Conservation (phyloP, 2,329 filamentous ascomycete species). For the Penicillium frequentans region DNA sequence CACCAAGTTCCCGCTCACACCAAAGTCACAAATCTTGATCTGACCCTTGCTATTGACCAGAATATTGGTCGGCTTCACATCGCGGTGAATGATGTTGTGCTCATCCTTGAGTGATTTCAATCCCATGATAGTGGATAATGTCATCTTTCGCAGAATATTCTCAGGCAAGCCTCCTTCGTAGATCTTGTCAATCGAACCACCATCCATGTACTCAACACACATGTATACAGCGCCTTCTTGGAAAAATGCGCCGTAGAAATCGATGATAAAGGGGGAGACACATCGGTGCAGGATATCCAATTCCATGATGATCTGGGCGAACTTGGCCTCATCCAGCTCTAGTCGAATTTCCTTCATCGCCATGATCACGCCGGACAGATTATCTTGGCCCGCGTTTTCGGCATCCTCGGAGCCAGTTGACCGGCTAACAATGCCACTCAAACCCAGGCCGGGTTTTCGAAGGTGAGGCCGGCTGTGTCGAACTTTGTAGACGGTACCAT, state of each 20-base stretch:
- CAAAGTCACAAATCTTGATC: slow-evolving; percentile 98
- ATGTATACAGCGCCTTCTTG: slow-evolving; percentile 99
- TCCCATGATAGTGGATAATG: slow-evolving; percentile 84
- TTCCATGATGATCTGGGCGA: slow-evolving; percentile 96
- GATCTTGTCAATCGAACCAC: slow-evolving; percentile 93
- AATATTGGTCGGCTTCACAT: slow-evolving; percentile 99
- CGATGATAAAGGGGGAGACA: slow-evolving; percentile 92
- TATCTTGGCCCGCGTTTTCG: slow-evolving; percentile 21
- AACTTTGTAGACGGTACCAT: slow-evolving; percentile 97
- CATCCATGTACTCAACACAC: slow-evolving; percentile 99
- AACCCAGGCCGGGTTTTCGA: slow-evolving; percentile 59
- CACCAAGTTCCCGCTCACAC: slow-evolving; percentile 92
- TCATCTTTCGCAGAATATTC: slow-evolving; percentile 83
- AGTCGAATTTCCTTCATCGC: slow-evolving; percentile 99
- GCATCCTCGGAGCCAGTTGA: slow-evolving; percentile 17
- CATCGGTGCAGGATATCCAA: slow-evolving; percentile 94
- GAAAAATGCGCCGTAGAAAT: slow-evolving; percentile 98
- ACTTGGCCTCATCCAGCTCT: slow-evolving; percentile 94
- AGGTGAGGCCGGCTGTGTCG: slow-evolving; percentile 73
- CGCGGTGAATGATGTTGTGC: slow-evolving; percentile 98
- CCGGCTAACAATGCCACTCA: slow-evolving; percentile 59
- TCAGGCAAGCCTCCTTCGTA: slow-evolving; percentile 91
- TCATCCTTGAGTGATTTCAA: slow-evolving; percentile 93
- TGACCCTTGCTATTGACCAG: slow-evolving; percentile 86
- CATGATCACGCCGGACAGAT: slow-evolving; percentile 72